phyloP scores from a whole-genome alignment of 768 basidiomycete genomes.

The Russula olivacea region DNA sequence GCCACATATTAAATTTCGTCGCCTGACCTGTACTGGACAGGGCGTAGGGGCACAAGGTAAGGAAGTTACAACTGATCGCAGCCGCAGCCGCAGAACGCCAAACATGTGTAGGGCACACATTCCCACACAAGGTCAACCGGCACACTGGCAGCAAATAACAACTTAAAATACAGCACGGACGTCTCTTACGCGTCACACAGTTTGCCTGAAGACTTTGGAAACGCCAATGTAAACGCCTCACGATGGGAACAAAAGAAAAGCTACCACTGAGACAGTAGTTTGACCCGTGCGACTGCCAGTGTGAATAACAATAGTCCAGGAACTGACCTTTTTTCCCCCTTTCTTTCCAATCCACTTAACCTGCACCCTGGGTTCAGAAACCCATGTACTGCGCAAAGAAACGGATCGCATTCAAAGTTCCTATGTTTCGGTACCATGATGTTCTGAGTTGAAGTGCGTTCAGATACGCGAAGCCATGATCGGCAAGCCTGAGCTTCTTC shows the following conservation, averaged over 20 bases:
- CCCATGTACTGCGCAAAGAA: neutral
- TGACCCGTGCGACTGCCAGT: neutral
- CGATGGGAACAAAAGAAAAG: neutral
- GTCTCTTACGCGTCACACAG: neutral
- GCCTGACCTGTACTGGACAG: neutral
- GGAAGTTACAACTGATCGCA: neutral
- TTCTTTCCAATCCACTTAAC: neutral
- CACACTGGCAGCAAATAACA: too few species aligned
- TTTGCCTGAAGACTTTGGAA: neutral
- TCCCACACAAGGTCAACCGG: too few species aligned
- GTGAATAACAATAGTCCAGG: neutral
- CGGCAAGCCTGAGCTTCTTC: too few species aligned
- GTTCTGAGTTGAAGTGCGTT: neutral
- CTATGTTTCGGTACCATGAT: neutral
- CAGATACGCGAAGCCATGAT: too few species aligned
- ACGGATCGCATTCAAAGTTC: neutral
- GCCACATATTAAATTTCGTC: neutral
- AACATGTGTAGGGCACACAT: neutral
- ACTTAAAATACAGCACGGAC: neutral
- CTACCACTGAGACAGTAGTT: too few species aligned
- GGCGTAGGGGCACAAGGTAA: neutral
- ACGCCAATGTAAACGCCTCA: neutral
- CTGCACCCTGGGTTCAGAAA: constrained; percentile 6
- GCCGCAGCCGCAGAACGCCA: too few species aligned
- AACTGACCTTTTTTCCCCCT: neutral